Conservation (phyloP, 164 flowering plant species). For the Vitis rupestris region DNA sequence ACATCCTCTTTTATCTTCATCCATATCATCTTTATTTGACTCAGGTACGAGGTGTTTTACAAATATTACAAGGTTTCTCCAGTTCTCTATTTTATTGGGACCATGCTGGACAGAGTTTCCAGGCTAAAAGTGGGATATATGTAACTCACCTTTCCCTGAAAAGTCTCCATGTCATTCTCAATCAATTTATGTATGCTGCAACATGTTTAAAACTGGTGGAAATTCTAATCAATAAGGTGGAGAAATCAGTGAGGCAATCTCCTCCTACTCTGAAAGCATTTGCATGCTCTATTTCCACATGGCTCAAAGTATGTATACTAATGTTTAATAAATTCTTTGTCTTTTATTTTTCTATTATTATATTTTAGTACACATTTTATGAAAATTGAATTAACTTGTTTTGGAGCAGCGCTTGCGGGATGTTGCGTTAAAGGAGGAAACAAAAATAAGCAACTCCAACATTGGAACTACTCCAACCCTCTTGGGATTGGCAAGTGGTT, state of each 20-base stretch:
- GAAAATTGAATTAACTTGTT: constrained; percentile 1
- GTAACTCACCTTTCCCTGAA: constrained; percentile 66
- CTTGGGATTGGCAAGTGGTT: constrained; percentile 61
- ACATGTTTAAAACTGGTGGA: constrained; percentile 75
- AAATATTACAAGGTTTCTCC: constrained; percentile 77
- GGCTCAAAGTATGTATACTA: constrained; percentile 60
- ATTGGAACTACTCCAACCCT: constrained; percentile 52
- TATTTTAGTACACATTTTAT: not conserved
- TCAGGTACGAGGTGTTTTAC: constrained; percentile 72
- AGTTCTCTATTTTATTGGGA: constrained; percentile 78
- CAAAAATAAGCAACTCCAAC: constrained; percentile 36
- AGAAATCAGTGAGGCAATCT: constrained; percentile 30
- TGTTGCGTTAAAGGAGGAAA: constrained; percentile 75
- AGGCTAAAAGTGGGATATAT: constrained; percentile 48
- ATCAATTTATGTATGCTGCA: constrained; percentile 65
- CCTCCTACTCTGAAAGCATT: constrained; percentile 86
- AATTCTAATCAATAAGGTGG: constrained; percentile 38
- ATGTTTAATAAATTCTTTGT: not conserved
- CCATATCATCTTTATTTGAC: not conserved
- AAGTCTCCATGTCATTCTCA: constrained; percentile 58
- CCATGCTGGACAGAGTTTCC: constrained; percentile 28
- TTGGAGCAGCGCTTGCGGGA: constrained; percentile 59
- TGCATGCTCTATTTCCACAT: constrained; percentile 55
- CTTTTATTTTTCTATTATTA: not conserved
- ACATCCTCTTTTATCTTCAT: not conserved